phyloP scores from a whole-genome alignment of 2,329 filamentous ascomycete species.

The Alternaria gaisen region DNA sequence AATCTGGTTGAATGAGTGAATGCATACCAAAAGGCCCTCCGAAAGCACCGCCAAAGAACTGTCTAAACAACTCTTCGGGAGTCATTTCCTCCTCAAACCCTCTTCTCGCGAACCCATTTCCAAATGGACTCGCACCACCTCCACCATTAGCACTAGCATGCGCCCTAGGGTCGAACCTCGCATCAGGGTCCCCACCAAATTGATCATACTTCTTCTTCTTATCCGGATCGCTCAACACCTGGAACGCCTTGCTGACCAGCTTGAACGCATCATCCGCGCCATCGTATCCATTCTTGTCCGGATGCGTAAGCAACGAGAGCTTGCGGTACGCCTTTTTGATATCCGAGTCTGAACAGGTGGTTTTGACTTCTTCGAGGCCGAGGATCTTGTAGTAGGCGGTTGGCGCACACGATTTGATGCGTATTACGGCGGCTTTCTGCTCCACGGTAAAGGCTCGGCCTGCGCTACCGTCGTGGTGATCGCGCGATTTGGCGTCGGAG shows the following conservation, averaged over 20 bases:
- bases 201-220: conserved; percentile 90
- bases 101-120: conserved; percentile 62
- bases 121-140: conserved; percentile 68
- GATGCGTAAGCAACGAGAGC: conserved; percentile 91
- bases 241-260: conserved; percentile 93
- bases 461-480: conserved; percentile 80
- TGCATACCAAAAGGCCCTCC: conserved; percentile 72
- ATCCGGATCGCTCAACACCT: conserved; percentile 89
- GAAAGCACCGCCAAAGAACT: conserved; percentile 86
- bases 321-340: conserved; percentile 99
- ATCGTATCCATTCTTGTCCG: conserved; percentile 97
- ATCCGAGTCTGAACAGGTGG: conserved; percentile 77
- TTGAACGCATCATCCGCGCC: conserved; percentile 98
- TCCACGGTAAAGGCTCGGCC: conserved; percentile 83
- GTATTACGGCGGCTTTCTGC: conserved; percentile 89
- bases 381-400: conserved; percentile 98
- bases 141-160: conserved; percentile 50
- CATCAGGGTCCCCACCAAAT: conserved; percentile 92
- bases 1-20: neutral
- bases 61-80: conserved; percentile 94
- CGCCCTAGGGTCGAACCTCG: conserved; percentile 75
- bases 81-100: conserved; percentile 92
- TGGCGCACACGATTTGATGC: conserved; percentile 82
- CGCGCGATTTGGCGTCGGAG: conserved; percentile 58
- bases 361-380: conserved; percentile 70